Percentiles rank a stretch among this genome's conserved stretches.
Conservation (phyloP, 2,329 filamentous ascomycete species). For the Ascochyta viciae-villosae region DNA sequence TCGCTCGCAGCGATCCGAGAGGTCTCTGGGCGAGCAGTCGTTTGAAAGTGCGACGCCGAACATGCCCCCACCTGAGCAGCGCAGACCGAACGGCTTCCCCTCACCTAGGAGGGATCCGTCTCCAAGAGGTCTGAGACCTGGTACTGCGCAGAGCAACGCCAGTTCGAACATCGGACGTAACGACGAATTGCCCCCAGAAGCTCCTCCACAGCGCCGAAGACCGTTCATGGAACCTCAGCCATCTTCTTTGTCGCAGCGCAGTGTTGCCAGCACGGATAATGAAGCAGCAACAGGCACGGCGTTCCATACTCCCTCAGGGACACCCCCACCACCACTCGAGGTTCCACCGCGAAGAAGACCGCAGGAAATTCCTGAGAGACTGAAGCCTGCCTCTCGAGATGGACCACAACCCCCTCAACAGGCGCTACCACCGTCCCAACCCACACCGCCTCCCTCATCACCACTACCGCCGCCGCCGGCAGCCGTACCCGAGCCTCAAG, state of each 20-base stretch:
- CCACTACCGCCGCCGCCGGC: slow-evolving; percentile 34
- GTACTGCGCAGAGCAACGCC: slow-evolving; percentile 46
- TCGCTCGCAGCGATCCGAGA: slow-evolving; percentile 39
- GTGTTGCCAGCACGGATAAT: slow-evolving; percentile 31
- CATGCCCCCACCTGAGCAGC: slow-evolving; percentile 34
- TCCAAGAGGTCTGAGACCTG: slow-evolving; percentile 43
- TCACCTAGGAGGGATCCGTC: slow-evolving; percentile 40
- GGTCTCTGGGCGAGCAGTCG: slow-evolving; percentile 37
- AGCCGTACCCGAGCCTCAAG: slow-evolving; percentile 20
- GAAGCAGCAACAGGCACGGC: slow-evolving; percentile 28
- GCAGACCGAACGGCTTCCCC: slow-evolving; percentile 40
- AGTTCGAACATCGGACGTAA: slow-evolving; percentile 39
- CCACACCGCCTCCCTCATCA: slow-evolving; percentile 32
- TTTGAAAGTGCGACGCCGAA: slow-evolving; percentile 30
- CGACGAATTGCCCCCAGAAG: slow-evolving; percentile 39
- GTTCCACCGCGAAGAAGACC: slow-evolving; percentile 34
- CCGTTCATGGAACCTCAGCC: slow-evolving; percentile 68
- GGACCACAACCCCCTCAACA: slow-evolving; percentile 13
- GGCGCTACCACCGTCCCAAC: slow-evolving; percentile 20
- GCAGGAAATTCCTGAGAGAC: slow-evolving; percentile 40
- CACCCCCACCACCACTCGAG: slow-evolving; percentile 34
- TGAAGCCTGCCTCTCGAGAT: slow-evolving; percentile 21
- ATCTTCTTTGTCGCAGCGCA: slow-evolving; percentile 36
- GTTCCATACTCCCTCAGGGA: slow-evolving; percentile 34
- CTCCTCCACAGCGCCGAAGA: slow-evolving; percentile 66